These are phyloP conservation scores for Delphinella strobiligena DNA, from an alignment of 2,329 filamentous ascomycete species.

Conservation along the genomic window DNA sequence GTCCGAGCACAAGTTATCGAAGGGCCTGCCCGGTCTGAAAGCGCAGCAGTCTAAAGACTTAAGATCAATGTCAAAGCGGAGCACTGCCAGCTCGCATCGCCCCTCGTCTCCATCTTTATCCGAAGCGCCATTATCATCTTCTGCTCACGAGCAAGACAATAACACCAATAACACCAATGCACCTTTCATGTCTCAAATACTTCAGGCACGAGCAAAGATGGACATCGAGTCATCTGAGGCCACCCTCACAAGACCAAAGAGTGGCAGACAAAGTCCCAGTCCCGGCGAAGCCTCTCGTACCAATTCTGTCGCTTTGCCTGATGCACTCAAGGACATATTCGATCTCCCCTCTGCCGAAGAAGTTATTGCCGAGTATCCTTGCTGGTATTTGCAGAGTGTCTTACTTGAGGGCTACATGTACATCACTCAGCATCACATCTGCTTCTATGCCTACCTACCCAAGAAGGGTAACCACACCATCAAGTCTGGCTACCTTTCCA, in stretches of 20 bases:
- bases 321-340: slow-evolving; percentile 49
- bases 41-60: slow-evolving; percentile 23
- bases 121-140: slow-evolving; percentile 8
- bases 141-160: slow-evolving; percentile 14
- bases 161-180: slow-evolving; percentile 38
- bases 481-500: slow-evolving; percentile 81
- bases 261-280: slow-evolving; percentile 14
- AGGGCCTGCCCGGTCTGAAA: slow-evolving; percentile 51
- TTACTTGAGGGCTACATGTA: slow-evolving; percentile 92
- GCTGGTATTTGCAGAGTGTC: slow-evolving; percentile 85
- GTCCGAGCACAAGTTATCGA: slow-evolving; percentile 54
- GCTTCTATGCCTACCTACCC: slow-evolving; percentile 94
- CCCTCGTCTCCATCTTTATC: neutral
- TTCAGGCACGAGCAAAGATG: slow-evolving; percentile 18
- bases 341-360: slow-evolving; percentile 71
- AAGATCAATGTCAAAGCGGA: too few species aligned
- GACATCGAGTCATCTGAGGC: slow-evolving; percentile 17
- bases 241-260: slow-evolving; percentile 13
- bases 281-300: slow-evolving; percentile 9
- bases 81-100: slow-evolving; percentile 13
- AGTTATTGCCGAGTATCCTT: slow-evolving; percentile 82
- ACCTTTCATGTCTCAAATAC: slow-evolving; percentile 65
- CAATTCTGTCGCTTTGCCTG: slow-evolving; percentile 7
- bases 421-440: slow-evolving; percentile 83
- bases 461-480: slow-evolving; percentile 65